A percentile compares a stretch with the other conserved stretches of the same genome.
These are phyloP conservation scores for Dactylorhiza incarnata DNA, from an alignment of 106 monocot genomes.

Conservation along the genomic window DNA sequence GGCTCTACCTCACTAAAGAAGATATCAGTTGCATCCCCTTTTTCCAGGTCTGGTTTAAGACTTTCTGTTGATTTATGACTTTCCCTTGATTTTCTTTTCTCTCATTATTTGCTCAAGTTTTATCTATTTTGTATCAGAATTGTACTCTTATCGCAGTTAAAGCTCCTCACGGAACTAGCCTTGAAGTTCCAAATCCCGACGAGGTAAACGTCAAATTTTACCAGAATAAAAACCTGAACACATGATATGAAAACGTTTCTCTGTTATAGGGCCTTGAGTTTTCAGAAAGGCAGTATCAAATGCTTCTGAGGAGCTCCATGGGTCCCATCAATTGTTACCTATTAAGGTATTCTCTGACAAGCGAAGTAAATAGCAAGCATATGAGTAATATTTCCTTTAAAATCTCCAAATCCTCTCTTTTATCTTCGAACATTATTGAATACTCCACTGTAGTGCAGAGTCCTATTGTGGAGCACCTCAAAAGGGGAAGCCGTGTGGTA, in stretches of 20 bases:
- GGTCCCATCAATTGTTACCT: conserved; percentile 84
- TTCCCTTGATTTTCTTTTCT: not conserved
- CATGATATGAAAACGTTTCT: not conserved
- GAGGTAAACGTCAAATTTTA: conserved; percentile 31
- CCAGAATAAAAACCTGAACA: not conserved
- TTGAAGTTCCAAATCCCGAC: conserved; percentile 91
- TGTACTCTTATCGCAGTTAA: conserved; percentile 72
- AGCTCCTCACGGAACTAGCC: conserved; percentile 88
- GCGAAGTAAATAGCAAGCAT: not conserved
- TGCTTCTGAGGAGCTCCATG: conserved; percentile 70
- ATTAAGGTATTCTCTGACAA: conserved; percentile 49
- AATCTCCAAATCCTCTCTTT: not conserved
- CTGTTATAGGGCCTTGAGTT: conserved; percentile 38
- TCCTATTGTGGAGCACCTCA: not conserved
- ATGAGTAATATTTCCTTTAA: not conserved
- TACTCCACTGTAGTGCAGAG: not conserved
- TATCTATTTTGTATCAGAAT: conserved; percentile 30
- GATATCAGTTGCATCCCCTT: conserved; percentile 56
- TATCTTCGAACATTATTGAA: not conserved
- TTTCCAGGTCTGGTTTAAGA: conserved; percentile 51
- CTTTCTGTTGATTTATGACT: not conserved
- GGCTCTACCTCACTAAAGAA: conserved; percentile 66
- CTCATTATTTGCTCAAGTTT: not conserved
- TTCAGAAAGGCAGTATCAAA: conserved; percentile 48
- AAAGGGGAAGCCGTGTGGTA: not conserved